Evolutionary conservation across 2,329 filamentous ascomycete genomes (phyloP).

Genomic region (Trichoderma sp.): DNA sequence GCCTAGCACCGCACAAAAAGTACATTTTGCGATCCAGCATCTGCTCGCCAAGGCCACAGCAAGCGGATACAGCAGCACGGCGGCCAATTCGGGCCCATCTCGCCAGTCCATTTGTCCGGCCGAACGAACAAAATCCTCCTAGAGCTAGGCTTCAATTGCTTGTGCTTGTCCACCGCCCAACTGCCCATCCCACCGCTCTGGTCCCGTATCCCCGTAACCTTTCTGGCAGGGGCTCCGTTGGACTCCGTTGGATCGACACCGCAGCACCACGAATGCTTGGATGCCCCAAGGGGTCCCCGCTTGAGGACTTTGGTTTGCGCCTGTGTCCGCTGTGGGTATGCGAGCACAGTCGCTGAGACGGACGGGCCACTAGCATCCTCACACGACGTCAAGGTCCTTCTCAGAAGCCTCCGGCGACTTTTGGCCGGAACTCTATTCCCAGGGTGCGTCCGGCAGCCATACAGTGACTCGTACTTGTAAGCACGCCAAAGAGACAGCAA

Average conservation of each 20-base stretch:
- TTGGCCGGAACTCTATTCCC: constrained; percentile 20
- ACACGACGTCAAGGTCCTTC: constrained; percentile 8
- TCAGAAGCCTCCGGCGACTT: constrained; percentile 2
- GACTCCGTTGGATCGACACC: constrained; percentile 23
- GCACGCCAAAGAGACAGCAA: neutral
- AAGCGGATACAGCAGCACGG: neutral
- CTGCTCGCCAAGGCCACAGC: neutral
- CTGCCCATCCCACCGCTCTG: constrained; percentile 4
- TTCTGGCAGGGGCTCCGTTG: constrained; percentile 13
- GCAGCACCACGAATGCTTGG: constrained; percentile 3
- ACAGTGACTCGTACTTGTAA: neutral
- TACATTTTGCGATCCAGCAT: neutral
- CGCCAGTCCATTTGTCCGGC: constrained; percentile 19
- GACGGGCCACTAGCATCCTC: constrained; percentile 1
- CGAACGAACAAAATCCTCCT: constrained; percentile 16
- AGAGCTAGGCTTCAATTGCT: neutral
- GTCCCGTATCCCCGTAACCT: neutral
- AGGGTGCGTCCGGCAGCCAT: constrained; percentile 5
- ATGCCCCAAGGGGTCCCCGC: constrained; percentile 21
- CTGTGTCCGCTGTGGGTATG: constrained; percentile 11
- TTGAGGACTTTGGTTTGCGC: constrained; percentile 11
- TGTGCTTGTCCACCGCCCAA: constrained; percentile 5
- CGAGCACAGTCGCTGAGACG: neutral
- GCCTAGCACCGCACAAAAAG: neutral
- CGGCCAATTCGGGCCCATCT: neutral